Evolutionary conservation across 2,329 filamentous ascomycete genomes (phyloP).

Genomic region (Talaromyces sp.): DNA sequence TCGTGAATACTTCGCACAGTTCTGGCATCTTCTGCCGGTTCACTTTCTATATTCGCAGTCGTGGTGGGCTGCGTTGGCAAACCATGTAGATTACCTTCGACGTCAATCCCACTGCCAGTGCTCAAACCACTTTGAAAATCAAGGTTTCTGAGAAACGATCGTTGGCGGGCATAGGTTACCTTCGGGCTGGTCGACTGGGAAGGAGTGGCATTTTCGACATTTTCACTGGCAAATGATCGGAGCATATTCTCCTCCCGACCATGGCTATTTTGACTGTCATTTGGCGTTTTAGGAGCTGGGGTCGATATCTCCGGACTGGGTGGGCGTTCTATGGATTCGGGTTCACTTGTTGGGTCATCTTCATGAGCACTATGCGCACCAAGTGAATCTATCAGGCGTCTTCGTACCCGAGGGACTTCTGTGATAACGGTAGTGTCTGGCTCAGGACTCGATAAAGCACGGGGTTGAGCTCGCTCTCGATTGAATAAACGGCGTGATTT

Average conservation of each 20-base stretch:
- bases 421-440: background rate
- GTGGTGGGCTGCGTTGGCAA: slow-evolving; percentile 18
- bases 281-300: slow-evolving; percentile 4
- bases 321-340: background rate
- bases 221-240: background rate
- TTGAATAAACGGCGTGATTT: background rate
- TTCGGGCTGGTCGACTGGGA: slow-evolving; percentile 33
- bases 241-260: background rate
- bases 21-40: slow-evolving; percentile 40
- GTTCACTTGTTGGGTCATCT: slow-evolving; percentile 9
- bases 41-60: slow-evolving; percentile 31
- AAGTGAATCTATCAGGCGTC: slow-evolving; percentile 31
- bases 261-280: background rate
- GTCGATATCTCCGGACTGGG: slow-evolving; percentile 1
- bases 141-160: slow-evolving; percentile 54
- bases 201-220: slow-evolving; percentile 7
- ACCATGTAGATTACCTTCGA: slow-evolving; percentile 10
- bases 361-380: slow-evolving; percentile 13
- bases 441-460: background rate
- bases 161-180: slow-evolving; percentile 55
- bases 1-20: slow-evolving; percentile 56
- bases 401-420: slow-evolving; percentile 20
- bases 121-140: slow-evolving; percentile 4
- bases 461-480: background rate
- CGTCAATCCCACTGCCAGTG: background rate